Evolutionary conservation across 2,329 filamentous ascomycete species (phyloP).

Genomic region (Fusarium tupiense): DNA sequence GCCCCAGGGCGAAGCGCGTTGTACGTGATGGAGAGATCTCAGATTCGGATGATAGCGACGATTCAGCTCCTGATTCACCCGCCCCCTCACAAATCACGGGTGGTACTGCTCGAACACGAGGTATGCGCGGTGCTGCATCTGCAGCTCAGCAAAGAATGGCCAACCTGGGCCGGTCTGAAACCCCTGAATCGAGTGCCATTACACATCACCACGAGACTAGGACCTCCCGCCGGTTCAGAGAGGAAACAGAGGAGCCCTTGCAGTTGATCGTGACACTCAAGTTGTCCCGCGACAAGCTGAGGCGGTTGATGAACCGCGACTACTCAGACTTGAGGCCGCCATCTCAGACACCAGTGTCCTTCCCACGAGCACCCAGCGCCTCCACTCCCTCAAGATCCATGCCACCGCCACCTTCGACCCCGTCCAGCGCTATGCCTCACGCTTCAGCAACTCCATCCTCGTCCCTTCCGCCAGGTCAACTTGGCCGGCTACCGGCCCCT

Average conservation of each 20-base stretch:
- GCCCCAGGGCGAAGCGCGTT: constrained; percentile 65
- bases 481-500: constrained; percentile 75
- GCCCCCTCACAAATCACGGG: constrained; percentile 74
- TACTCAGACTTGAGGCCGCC: constrained; percentile 52
- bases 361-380: constrained; percentile 46
- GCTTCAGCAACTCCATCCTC: constrained; percentile 48
- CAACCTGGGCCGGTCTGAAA: constrained; percentile 83
- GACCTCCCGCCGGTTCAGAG: constrained; percentile 71
- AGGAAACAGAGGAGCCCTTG: constrained; percentile 82
- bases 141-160: constrained; percentile 90
- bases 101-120: constrained; percentile 85
- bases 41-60: constrained; percentile 92
- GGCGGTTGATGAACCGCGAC: constrained; percentile 69
- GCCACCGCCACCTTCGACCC: constrained; percentile 52
- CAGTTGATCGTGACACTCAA: constrained; percentile 79
- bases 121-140: constrained; percentile 87
- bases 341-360: constrained; percentile 49
- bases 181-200: constrained; percentile 76
- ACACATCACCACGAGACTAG: constrained; percentile 77
- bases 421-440: constrained; percentile 51
- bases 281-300: constrained; percentile 76
- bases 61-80: constrained; percentile 87
- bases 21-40: constrained; percentile 74
- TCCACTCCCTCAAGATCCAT: constrained; percentile 47
- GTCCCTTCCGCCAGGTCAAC: constrained; percentile 61